Conservation (phyloP, 768 basidiomycete genomes). For the Pisolithus tinctorius region DNA sequence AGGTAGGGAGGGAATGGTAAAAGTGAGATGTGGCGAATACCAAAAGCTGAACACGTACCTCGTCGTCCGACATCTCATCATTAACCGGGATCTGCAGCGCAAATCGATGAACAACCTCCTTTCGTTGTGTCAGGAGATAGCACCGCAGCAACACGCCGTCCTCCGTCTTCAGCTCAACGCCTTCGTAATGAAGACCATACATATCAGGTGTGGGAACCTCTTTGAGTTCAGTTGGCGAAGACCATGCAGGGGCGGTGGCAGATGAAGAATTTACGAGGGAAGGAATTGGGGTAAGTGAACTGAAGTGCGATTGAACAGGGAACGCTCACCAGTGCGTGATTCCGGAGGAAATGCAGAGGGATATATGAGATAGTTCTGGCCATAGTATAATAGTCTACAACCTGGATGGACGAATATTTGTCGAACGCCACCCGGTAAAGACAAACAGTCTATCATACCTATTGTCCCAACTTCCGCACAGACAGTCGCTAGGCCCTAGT, state of each 20-base stretch:
- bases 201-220: conserved; percentile 69
- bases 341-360: conserved; percentile 78
- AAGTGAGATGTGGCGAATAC: background rate
- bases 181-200: conserved; percentile 67
- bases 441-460: conserved; percentile 28
- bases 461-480: conserved; percentile 52
- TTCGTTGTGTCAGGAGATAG: conserved; percentile 68
- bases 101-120: conserved; percentile 33
- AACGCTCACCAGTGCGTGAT: conserved; percentile 58
- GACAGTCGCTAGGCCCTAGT: conserved; percentile 49
- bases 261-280: background rate
- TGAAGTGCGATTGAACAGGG: too few species aligned
- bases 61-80: conserved; percentile 45
- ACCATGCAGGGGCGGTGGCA: background rate
- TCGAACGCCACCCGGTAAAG: background rate
- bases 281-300: too few species aligned
- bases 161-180: conserved; percentile 62
- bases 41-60: conserved; percentile 34
- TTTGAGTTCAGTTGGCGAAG: background rate
- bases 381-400: conserved; percentile 72
- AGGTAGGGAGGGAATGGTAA: background rate
- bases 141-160: conserved; percentile 69
- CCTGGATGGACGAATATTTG: conserved; percentile 31
- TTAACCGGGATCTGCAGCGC: conserved; percentile 30
- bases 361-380: conserved; percentile 87